phyloP scores from a whole-genome alignment of 225 moss, liverwort and hornwort genomes.

The Neckera pumila region DNA sequence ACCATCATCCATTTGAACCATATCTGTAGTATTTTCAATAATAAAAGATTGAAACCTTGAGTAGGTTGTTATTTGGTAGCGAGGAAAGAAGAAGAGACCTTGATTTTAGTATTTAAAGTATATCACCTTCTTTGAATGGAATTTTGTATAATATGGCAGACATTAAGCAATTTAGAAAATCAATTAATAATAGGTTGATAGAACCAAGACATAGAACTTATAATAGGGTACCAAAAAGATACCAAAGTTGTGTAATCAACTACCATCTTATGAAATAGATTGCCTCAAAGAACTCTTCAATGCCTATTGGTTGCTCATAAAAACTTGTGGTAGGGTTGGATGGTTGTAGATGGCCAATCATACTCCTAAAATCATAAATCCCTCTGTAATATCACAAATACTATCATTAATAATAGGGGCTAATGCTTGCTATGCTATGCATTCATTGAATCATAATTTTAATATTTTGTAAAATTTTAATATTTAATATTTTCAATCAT shows the following conservation, averaged over 20 bases:
- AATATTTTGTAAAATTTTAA: no score
- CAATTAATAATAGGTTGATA: not conserved
- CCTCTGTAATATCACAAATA: no score
- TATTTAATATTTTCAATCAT: no score
- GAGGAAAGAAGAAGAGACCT: fast-evolving
- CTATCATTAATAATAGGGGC: no score
- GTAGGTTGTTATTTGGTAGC: not conserved
- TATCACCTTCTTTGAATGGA: not conserved
- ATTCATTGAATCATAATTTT: no score
- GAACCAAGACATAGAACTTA: not conserved
- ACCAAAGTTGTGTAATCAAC: not conserved
- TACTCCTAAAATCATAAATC: no score
- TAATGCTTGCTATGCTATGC: no score
- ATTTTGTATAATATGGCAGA: fast-evolving
- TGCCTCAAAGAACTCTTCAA: not conserved
- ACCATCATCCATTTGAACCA: not conserved
- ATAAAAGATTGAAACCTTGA: not conserved
- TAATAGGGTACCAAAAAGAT: no score
- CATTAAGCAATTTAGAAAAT: not conserved
- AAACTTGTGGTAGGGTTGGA: not conserved
- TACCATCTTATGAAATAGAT: not conserved
- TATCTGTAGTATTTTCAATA: not conserved
- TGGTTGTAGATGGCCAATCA: not conserved
- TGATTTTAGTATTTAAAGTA: not conserved
- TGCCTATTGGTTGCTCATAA: not conserved